Evolutionary conservation across 371 early-diverging fungal species (phyloP).

Genomic region (Mucor irregularis): DNA sequence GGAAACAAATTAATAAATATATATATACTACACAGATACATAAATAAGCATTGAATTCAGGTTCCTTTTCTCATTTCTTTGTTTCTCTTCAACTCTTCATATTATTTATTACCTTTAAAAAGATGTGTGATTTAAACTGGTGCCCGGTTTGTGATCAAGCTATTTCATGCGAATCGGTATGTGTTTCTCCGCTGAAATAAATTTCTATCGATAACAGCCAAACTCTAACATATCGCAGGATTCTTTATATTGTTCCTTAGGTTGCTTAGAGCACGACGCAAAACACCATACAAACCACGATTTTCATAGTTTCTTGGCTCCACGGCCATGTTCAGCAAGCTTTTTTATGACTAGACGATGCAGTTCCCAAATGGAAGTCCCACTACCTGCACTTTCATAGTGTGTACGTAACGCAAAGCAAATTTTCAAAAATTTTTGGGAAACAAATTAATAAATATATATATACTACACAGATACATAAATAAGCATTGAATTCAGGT

Average conservation of each 20-base stretch:
- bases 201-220: too few species aligned
- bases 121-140: conserved; percentile 41
- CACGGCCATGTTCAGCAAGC: not conserved
- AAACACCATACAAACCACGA: not conserved
- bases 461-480: not conserved
- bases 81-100: not conserved
- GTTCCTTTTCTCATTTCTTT: not conserved
- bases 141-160: conserved; percentile 36
- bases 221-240: not conserved
- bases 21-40: not conserved
- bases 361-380: too few species aligned
- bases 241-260: conserved; percentile 17
- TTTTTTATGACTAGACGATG: too few species aligned
- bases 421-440: conserved; percentile 1
- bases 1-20: not conserved
- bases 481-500: too few species aligned
- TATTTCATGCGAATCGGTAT: conserved; percentile 29
- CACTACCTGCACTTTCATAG: too few species aligned
- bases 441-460: conserved; percentile 1
- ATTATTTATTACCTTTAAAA: not conserved
- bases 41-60: too few species aligned
- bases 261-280: conserved; percentile 11
- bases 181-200: too few species aligned
- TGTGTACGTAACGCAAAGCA: too few species aligned
- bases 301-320: not conserved